Evolutionary conservation across 768 basidiomycete genomes (phyloP), one percentile per base, ranked within the genome.

Genomic region (Xerocomus brunneocitrinus): DNA sequence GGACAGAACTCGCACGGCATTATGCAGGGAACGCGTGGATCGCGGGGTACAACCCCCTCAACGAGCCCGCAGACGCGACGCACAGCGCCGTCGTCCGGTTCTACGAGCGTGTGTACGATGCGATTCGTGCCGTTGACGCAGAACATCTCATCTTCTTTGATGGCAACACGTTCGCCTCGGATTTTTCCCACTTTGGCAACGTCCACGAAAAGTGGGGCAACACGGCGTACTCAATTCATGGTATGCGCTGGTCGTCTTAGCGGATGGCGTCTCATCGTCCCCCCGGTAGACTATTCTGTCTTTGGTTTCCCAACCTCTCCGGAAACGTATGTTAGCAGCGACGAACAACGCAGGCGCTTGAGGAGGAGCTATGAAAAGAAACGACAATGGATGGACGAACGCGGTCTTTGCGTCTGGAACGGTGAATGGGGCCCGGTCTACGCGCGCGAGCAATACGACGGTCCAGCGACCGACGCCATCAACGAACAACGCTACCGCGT

Each of bases 381-480:
- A 71, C 73, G 85, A 34, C 78, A 82, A 59, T 91, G 85, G 84
- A 85, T 88, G 85, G 82, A 87, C 58, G 71, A 80, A 66, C 72
- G 76, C 5, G 77, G 78, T 1, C 70, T 85, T 32, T 84, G 83
- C 54, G 84, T 87, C 19, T 84, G 84, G 86, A 87, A 89, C 59
- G 89, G 89, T 16, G 89, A 90, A 67, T 91, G 83, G 78, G 91
- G 90, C 19, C 88, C 89, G 3, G 88, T 91, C 24, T 91, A 91
- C 57, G 85, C 86, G 3, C 72, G 85, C 56, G 71, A 71, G 67
- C 75, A 80, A 48, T 82, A 78, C 55, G 80, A 82, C 4, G 83
- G 85, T 3, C 76, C 74, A 2, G 68, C 71, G 46, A 86, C 82
- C 50, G 83, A 89, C 27, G 60, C 62, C 40, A 87, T 88, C 70